phyloP scores from a whole-genome alignment of 2,329 filamentous ascomycete species.

The Fusarium nygamai region DNA sequence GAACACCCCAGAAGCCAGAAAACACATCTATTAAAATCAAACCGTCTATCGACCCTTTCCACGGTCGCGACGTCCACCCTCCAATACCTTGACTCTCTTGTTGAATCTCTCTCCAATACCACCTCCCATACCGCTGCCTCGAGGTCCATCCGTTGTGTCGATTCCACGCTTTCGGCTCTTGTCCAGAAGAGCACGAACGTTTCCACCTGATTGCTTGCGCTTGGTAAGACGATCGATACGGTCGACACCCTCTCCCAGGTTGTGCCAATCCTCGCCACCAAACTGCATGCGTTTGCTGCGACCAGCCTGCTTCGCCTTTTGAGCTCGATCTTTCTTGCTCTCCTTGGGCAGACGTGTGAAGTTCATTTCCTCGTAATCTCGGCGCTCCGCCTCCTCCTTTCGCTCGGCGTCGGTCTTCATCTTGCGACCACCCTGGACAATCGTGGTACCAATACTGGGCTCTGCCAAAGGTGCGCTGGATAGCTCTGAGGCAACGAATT shows the following conservation, averaged over 20 bases:
- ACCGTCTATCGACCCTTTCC: conserved; percentile 52
- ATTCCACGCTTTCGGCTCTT: conserved; percentile 85
- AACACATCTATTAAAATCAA: conserved; percentile 13
- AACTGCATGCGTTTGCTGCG: conserved; percentile 70
- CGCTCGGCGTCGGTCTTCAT: conserved; percentile 82
- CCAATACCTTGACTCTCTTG: conserved; percentile 71
- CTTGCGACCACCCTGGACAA: conserved; percentile 79
- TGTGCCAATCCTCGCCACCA: conserved; percentile 93
- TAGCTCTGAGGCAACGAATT: conserved; percentile 88
- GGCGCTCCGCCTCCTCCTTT: conserved; percentile 79
- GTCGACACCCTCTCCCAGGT: conserved; percentile 85
- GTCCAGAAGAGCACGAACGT: conserved; percentile 73
- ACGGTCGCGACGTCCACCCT: conserved; percentile 57
- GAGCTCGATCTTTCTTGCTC: conserved; percentile 85
- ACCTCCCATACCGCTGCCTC: conserved; percentile 66
- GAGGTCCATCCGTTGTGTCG: conserved; percentile 74
- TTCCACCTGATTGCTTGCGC: conserved; percentile 68
- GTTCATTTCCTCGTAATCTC: conserved; percentile 91
- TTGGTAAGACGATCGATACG: conserved; percentile 85
- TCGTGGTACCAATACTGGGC: conserved; percentile 92
- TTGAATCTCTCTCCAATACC: conserved; percentile 80
- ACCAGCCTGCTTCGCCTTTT: conserved; percentile 65
- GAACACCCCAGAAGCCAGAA: not conserved
- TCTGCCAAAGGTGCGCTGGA: conserved; percentile 83
- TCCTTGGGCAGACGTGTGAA: conserved; percentile 86